Evolutionary conservation across 2,329 filamentous ascomycete species (phyloP), one percentile per base, ranked within the genome.

Genomic region (Penicillium sp.): DNA sequence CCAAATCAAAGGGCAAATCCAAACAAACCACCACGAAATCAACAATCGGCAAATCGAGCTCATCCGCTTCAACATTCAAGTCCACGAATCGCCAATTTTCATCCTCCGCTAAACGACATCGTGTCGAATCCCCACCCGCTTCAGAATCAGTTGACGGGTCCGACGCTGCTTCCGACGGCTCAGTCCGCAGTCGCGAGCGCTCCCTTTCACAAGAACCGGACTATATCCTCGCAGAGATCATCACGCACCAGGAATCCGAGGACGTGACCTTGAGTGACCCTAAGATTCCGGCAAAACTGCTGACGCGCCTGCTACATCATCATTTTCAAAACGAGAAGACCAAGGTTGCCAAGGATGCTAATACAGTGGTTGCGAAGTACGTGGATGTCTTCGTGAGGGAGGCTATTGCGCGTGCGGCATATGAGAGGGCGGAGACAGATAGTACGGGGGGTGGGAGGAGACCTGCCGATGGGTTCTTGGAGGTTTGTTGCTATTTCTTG

Each of bases 321-420:
- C 87, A 90, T 72, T 96, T 97, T 70, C 82, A 80, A 47, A 78
- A 89, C 66, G 84, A 89, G 50, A 83, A 84, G 56, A 93, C 89
- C 24, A 83, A 89, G 65, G 87, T 96, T 64, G 87, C 88, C 7
- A 88, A 86, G 67, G 90, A 92, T 69, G 92, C 92, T 4, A 91
- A 93, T 72, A 83, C 80, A 6, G 85, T 92, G 1, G 84, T 93
- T 59, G 89, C 87, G 14, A 92, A 89, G 77, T 98, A 98, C 73
- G 84, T 97, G 75, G 92, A 97, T 75, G 86, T 94, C 0, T 98
- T 97, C 77, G 89, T 96, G 54, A 84, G 90, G 61, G 94, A 98
- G 78, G 91, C 92, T 1, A 87, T 98, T 72, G 91, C 92, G 16
- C 79, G 94, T 70, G 88, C 91, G 40, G 85, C 87, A 10, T 86